Percentiles rank a stretch among this genome's conserved stretches.
Conservation (phyloP, 2,329 filamentous ascomycete genomes). For the Xenoacremonium recifei region DNA sequence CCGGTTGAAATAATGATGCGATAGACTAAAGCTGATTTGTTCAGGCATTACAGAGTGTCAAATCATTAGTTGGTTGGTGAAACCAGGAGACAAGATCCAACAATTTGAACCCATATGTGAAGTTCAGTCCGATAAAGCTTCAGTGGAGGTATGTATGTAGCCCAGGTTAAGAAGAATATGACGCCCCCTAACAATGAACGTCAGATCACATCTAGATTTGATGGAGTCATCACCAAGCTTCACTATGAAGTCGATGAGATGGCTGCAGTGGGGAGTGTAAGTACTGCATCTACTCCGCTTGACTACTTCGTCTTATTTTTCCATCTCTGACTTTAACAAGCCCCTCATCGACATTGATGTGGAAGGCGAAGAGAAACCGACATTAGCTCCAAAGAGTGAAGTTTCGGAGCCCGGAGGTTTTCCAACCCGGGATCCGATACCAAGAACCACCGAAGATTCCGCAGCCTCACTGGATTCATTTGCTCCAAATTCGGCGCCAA, state of each 20-base stretch:
- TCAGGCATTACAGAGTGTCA: constrained; percentile 14
- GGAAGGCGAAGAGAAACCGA: neutral
- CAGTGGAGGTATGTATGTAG: constrained; percentile 7
- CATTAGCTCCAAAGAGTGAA: no score
- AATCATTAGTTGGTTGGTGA: constrained; percentile 9
- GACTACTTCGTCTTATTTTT: no score
- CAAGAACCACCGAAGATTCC: no score
- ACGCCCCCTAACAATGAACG: neutral
- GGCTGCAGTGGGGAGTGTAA: constrained; percentile 6
- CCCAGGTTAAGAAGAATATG: neutral
- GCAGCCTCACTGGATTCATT: no score
- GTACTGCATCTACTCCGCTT: no score
- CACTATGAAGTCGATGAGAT: constrained; percentile 7
- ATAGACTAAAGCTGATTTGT: no score
- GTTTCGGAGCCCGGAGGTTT: no score
- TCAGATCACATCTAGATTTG: constrained; percentile 11
- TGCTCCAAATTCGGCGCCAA: no score
- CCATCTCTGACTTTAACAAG: no score
- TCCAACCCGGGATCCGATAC: no score
- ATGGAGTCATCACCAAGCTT: constrained; percentile 3
- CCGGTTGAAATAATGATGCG: neutral
- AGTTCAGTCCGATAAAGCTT: constrained; percentile 13
- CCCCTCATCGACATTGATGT: constrained; percentile 9
- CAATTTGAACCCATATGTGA: constrained; percentile 13
- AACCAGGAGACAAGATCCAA: constrained; percentile 4